These are phyloP conservation scores for Trichosporon sp. DNA, from an alignment of 1,284 basidiomycete genomes.

Conservation along the genomic window DNA sequence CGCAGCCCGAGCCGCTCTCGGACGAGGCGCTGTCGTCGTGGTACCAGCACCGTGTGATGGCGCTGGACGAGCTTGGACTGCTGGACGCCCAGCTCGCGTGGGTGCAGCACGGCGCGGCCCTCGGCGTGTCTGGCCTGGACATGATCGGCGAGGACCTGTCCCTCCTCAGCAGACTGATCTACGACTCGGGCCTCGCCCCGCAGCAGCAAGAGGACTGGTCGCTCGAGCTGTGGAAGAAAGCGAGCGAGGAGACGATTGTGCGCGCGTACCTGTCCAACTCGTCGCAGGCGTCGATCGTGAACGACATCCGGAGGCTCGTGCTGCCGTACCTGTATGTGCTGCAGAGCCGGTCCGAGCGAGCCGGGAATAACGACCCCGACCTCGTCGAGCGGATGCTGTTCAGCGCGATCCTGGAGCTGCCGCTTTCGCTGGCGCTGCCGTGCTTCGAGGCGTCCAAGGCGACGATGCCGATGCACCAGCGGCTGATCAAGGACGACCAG, in stretches of 20 bases:
- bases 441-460: constrained; percentile 87
- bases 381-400: constrained; percentile 60
- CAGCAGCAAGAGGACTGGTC: constrained; percentile 58
- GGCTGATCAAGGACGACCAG: constrained; percentile 73
- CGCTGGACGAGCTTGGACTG: constrained; percentile 67
- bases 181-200: constrained; percentile 58
- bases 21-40: constrained; percentile 59
- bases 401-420: constrained; percentile 66
- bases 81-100: constrained; percentile 71
- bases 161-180: constrained; percentile 75
- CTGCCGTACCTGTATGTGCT: constrained; percentile 87
- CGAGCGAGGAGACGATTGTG: constrained; percentile 63
- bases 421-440: constrained; percentile 63
- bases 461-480: constrained; percentile 62
- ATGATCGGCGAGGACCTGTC: constrained; percentile 83
- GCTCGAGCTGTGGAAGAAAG: constrained; percentile 63
- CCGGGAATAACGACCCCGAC: constrained; percentile 62
- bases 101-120: constrained; percentile 78
- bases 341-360: constrained; percentile 75
- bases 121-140: constrained; percentile 72
- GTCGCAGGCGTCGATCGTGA: constrained; percentile 60
- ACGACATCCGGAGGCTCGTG: constrained; percentile 69
- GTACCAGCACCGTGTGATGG: constrained; percentile 65
- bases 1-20: background rate
- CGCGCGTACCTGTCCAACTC: constrained; percentile 70